Percentiles rank a stretch among this genome's conserved stretches.
phyloP scores from a whole-genome alignment of 371 early-diverging fungal species.

The Circinella minor region DNA sequence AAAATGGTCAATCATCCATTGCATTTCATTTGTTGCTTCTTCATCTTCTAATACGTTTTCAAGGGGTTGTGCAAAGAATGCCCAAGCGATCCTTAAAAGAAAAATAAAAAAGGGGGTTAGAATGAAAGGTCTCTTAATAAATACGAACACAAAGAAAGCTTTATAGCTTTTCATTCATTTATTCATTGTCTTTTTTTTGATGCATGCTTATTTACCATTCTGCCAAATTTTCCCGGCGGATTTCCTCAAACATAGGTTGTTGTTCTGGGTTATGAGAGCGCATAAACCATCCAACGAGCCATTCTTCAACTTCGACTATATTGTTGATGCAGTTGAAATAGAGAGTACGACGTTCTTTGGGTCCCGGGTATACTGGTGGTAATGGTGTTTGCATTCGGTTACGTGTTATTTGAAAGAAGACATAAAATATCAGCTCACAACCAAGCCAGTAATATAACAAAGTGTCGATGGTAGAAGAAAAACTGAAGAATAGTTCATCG shows the following conservation, averaged over 20 bases:
- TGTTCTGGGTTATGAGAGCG: constrained; percentile 28
- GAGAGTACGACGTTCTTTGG: constrained; percentile 46
- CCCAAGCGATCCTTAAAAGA: constrained; percentile 56
- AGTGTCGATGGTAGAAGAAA: constrained; percentile 35
- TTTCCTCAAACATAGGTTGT: constrained; percentile 41
- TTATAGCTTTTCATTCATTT: too few relatives aligned
- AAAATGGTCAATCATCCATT: constrained; percentile 51
- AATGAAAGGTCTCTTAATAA: too few relatives aligned
- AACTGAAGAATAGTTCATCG: constrained; percentile 37
- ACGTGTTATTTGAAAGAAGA: constrained; percentile 56
- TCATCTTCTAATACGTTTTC: constrained; percentile 49
- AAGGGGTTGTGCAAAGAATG: constrained; percentile 51
- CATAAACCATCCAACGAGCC: constrained; percentile 59
- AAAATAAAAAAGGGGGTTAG: constrained; percentile 1
- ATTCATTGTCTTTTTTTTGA: constrained; percentile 8
- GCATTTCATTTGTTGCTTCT: constrained; percentile 37
- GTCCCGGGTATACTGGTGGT: constrained; percentile 28
- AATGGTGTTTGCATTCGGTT: constrained; percentile 46
- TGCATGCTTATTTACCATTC: constrained; percentile 49
- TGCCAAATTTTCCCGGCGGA: constrained; percentile 55
- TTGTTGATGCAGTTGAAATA: constrained; percentile 49
- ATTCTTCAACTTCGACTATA: constrained; percentile 47
- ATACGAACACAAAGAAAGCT: too few relatives aligned
- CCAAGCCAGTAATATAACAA: constrained; percentile 59
- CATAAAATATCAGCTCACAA: constrained; percentile 55